Evolutionary conservation across 2,329 filamentous ascomycete genomes (phyloP).

Genomic region (Fusarium pseudonygamai): DNA sequence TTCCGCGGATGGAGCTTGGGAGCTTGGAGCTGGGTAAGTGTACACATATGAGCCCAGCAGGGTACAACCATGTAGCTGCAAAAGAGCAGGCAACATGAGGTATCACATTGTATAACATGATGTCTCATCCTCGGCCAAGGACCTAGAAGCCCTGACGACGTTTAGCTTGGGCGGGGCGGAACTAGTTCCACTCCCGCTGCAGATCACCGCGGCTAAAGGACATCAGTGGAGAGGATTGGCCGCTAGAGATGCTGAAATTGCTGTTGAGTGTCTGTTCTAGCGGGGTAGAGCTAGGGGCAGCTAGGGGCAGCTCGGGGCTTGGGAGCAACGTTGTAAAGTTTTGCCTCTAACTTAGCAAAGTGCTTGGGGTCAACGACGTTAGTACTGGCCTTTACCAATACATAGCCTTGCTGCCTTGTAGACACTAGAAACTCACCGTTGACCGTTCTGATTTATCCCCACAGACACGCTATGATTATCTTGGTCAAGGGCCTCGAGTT

Average conservation of each 20-base stretch:
- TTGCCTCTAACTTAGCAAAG: background rate
- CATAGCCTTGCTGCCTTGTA: background rate
- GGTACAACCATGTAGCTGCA: background rate
- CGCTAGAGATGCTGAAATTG: background rate
- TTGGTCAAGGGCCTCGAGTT: background rate
- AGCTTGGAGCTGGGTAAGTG: background rate
- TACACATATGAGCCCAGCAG: background rate
- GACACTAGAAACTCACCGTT: background rate
- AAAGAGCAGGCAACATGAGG: background rate
- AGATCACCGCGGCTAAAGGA: conserved; percentile 4
- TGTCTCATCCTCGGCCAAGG: background rate
- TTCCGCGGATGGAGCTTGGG: background rate
- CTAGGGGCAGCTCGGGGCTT: background rate
- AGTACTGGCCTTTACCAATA: background rate
- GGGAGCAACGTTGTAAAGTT: background rate
- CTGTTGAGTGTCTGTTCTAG: background rate
- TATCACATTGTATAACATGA: background rate
- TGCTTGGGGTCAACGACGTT: background rate
- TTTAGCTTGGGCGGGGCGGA: background rate
- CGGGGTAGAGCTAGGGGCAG: background rate
- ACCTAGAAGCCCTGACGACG: background rate
- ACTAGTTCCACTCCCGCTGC: background rate
- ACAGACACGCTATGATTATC: background rate
- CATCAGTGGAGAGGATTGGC: background rate
- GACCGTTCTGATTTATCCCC: background rate